Evolutionary conservation across 2,329 filamentous ascomycete species (phyloP), one percentile per base, ranked within the genome.

Genomic region (Colletotrichum spinosum): DNA sequence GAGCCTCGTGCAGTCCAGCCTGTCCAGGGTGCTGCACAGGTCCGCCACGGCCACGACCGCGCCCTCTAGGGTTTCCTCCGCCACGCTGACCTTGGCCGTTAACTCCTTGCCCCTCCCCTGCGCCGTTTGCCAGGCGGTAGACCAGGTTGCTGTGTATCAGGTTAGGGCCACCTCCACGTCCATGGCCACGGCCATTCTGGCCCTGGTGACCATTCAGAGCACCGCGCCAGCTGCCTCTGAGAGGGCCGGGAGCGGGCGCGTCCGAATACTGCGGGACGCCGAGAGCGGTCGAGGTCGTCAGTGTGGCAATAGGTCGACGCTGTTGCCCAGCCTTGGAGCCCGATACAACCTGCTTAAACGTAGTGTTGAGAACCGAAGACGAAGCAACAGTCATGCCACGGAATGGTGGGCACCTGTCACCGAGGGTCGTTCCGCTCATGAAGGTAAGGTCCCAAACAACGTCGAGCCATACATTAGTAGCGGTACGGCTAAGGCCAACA

Each of bases 401-500:
- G 88, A 99, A 99, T 42, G 93, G 90, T 34, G 94, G 93, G 75
- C 95, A 97, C 65, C 96, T 90, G 61, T 94, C 94, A 65, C 93
- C 92, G 13, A 99, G 85, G 0, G 92, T 96, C 2, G 94, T 97
- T 68, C 96, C 96, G 74, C 94, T 97, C 94, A 99, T 98, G 78
- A 99, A 99, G 0, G 93, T 92, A 11, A 88, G 88, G 76, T 99
- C 97, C 79, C 97, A 99, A 8, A 99, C 90, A 62, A 98, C 88
- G 75, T 99, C 96, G 42, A 99, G 84, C 63, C 97, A 85, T 51
- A 92, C 87, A 34, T 90, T 91, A 60, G 92, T 92, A 17, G 94
- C 86, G 37, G 94, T 97, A 60, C 93, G 91, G 67, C 94, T 97
- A 74, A 97, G 91, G 41, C 96, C 96, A 61, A 97, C 91, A n/a